phyloP scores from a whole-genome alignment of 495 filamentous ascomycete species.

The Tetracladium setigerum region DNA sequence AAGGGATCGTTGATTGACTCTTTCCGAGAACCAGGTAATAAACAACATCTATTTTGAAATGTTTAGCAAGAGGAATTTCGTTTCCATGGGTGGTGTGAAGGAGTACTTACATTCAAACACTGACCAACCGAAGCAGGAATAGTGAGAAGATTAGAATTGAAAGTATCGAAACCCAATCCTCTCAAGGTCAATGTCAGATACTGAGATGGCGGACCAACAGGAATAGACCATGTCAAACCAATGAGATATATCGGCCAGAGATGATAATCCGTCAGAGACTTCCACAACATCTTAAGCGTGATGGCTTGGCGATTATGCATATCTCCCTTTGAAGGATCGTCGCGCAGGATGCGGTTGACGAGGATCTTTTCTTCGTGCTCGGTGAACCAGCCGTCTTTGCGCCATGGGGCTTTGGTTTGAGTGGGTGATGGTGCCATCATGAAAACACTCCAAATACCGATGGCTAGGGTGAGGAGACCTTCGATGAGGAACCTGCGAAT shows the following conservation, averaged over 20 bases:
- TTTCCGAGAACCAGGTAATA: conserved; percentile 49
- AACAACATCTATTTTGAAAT: conserved; percentile 27
- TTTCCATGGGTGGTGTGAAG: conserved; percentile 26
- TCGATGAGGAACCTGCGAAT: conserved; percentile 18
- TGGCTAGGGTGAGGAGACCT: conserved; percentile 47
- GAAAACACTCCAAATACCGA: conserved; percentile 55
- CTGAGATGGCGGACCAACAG: conserved; percentile 36
- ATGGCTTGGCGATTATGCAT: conserved; percentile 54
- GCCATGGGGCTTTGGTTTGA: conserved; percentile 52
- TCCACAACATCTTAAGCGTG: conserved; percentile 44
- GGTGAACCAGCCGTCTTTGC: conserved; percentile 65
- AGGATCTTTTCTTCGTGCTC: conserved; percentile 59
- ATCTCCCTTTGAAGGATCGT: conserved; percentile 58
- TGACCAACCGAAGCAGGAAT: conserved; percentile 48
- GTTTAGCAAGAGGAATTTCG: conserved; percentile 28
- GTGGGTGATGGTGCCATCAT: conserved; percentile 67
- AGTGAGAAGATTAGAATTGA: conserved; percentile 58
- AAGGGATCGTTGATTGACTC: conserved; percentile 44
- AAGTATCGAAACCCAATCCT: conserved; percentile 52
- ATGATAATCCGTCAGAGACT: conserved; percentile 54
- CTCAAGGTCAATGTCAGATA: conserved; percentile 57
- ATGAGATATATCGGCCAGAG: conserved; percentile 62
- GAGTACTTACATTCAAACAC: conserved; percentile 35
- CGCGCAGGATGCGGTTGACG: conserved; percentile 62
- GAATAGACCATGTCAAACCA: conserved; percentile 48